These are phyloP conservation scores for Globisporangium echinulatum DNA, from an alignment of 352 stramenopile genomes.

Conservation along the genomic window DNA sequence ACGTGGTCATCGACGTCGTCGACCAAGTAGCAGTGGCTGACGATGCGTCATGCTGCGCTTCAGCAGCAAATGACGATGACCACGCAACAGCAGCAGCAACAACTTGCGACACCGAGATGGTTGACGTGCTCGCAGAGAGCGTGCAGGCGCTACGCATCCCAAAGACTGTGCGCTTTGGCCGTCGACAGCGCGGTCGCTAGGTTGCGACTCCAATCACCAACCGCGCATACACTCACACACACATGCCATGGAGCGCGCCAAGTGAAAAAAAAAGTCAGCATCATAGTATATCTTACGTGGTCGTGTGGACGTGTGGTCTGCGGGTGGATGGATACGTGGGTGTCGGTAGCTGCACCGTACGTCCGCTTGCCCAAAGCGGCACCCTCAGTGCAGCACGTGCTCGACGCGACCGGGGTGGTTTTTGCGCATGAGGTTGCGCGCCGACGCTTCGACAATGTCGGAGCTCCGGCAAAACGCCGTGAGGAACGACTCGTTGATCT, in stretches of 20 bases:
- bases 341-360: too few relatives aligned
- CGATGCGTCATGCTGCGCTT: neutral
- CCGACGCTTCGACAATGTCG: conserved; percentile 62
- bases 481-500: conserved; percentile 74
- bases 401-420: conserved; percentile 32
- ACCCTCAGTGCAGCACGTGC: neutral
- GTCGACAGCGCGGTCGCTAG: neutral
- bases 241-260: neutral
- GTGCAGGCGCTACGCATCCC: conserved; percentile 27
- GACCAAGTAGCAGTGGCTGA: conserved; percentile 5
- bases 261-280: too few relatives aligned
- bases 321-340: too few relatives aligned
- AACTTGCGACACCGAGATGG: conserved; percentile 17
- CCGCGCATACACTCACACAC: neutral
- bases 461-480: conserved; percentile 73
- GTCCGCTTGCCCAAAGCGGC: neutral
- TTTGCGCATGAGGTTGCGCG: conserved; percentile 49
- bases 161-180: conserved; percentile 27
- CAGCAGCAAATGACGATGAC: neutral
- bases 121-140: conserved; percentile 15
- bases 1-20: neutral
- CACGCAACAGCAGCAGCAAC: neutral
- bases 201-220: neutral
- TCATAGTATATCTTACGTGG: too few relatives aligned
- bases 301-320: too few relatives aligned